These are phyloP conservation scores for Cichorium intybus DNA, from an alignment of 140 eudicot species.

Conservation along the genomic window DNA sequence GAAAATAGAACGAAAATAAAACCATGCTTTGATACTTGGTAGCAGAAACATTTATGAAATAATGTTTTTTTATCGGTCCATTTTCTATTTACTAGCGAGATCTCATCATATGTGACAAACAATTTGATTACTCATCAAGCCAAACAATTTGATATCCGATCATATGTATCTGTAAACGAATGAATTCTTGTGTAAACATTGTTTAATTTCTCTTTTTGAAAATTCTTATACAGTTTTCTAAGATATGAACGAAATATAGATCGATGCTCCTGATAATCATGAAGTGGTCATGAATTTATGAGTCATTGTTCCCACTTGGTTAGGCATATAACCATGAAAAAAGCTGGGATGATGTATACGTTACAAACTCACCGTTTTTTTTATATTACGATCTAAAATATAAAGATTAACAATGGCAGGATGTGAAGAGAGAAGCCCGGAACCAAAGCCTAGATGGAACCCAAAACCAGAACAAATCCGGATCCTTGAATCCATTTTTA, in stretches of 20 bases:
- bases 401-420: conserved; percentile 29
- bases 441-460: conserved; percentile 98
- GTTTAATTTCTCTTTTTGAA: background rate
- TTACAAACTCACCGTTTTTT: background rate
- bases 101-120: background rate
- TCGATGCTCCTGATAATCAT: background rate
- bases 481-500: conserved; percentile 86
- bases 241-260: background rate
- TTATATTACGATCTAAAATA: background rate
- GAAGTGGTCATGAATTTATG: background rate
- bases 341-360: conserved; percentile 7
- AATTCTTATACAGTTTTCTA: background rate
- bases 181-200: background rate
- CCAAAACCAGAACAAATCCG: conserved; percentile 96
- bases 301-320: background rate
- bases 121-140: too few species aligned
- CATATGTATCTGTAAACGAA: background rate
- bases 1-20: background rate
- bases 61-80: background rate
- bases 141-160: background rate
- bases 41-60: background rate
- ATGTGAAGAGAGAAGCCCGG: conserved; percentile 84
- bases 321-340: conserved; percentile 18
- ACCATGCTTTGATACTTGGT: background rate
- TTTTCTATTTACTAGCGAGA: background rate